Base-by-base conservation (phyloP, 768 basidiomycete species). In the Butyriboletus loyo region DNA sequence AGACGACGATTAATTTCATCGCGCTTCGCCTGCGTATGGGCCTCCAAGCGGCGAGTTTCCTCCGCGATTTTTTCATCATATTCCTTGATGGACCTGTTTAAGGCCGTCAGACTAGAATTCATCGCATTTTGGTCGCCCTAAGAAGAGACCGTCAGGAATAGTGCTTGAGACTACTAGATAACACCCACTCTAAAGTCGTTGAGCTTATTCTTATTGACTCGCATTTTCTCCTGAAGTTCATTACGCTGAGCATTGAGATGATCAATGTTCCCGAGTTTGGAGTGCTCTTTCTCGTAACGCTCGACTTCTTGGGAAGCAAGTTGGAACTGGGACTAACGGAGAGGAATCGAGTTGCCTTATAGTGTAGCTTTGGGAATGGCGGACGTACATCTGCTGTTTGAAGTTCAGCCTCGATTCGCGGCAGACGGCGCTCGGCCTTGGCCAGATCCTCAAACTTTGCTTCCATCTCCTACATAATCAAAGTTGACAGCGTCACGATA, bases 21-120 rank as follows among this genome's bases (percentile, higher is more conserved):
- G 17, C 81, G 83, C 61, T 84, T 85, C 13, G 72, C 79, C 58
- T 87, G 82, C 3, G 81, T 81, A 55, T 83, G 76, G 6, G 72
- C 71, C 53, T 74, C 83, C 70, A 81, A 75, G 37, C 77, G 81
- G 28, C 66, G 70, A 7, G 75, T 73, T 65, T 88, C 86, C 30
- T 73, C 73, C 7, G 59, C 68, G 41, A 92, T 84, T 46, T 80
- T 73, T 17, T 66, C 58, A 2, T 80, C 66, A n/a, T 71, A 62
- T 0, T 72, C 68, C 17, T 57, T 54, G 41, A 79, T 75, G 14
- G 66, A 52, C 24, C 46, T 60, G 22, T 72, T 66, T 24, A 70
- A 53, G 5, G 62, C 63, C 6, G 65, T 68, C 35, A 81, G 66
- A 46, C 71, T 73, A 5, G 60, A 54, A 41, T 78, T 74, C 67